Evolutionary conservation across 177 flowering plant genomes (phyloP), one percentile per base, ranked within the genome.

Genomic region (Vitis hybrid): DNA sequence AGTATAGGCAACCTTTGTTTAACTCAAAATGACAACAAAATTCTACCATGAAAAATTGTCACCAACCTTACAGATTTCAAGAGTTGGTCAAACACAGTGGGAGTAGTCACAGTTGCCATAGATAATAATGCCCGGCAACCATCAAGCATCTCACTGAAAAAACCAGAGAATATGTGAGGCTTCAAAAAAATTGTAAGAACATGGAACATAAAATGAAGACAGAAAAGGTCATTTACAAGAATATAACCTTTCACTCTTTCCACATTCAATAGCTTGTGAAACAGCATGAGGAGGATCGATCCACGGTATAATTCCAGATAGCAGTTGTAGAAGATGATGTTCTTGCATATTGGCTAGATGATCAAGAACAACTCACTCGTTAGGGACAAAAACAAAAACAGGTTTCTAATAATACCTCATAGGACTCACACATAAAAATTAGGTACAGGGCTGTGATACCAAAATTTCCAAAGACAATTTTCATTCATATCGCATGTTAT

Each of bases 81-180:
- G 70, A 96, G 93, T 60, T 78, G 81, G 83, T 96, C 95, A 86
- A 96, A 93, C 67, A 81, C 74, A 74, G 68, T 10, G 45, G 93
- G 92, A 18, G 81, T 80, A 61, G 90, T 89, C 65, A 96, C 84
- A 73, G 85, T 84, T 64, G 99, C 97, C 21, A 95, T 72, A 10
- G 91, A 79, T 73, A 93, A 74, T 70, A 96, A 82, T 74, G 89
- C 97, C 68, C 97, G 98, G 72, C 98, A 96, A 64, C 98, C 99
- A 82, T 93, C 99, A 75, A 96, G 93, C 88, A 96, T 74, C 82
- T 96, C 99, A 82, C 98, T 96, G 85, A 70, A 72, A 26, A 64
- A 77, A 75, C 26, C 19, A 68, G 39, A 61, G 73, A 26, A 53
- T 11, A 51, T 60, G 64, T 56, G 57, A 69, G 56, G 45, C 56